Conservation (phyloP, 306 rosid species). For the Medicago truncatula region MtrunA17r5.0-ANR NC_053049.1:47388001-47388500, state of each 20-base stretch:
- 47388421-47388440: not conserved
- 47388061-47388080: not conserved
- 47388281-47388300: constrained; percentile 20
- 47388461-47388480: not conserved
- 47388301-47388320: constrained; percentile 1
- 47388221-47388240: constrained; percentile 1
- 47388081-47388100: not conserved
- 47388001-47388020: not conserved
- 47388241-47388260: constrained; percentile 1
- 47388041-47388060: constrained; percentile 16
- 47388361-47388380: not conserved
- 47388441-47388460: too few relatives aligned
- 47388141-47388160: constrained; percentile 32
- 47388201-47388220: not conserved
- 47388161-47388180: constrained; percentile 21
- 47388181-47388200: too few relatives aligned
- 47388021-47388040: constrained; percentile 1
- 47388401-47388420: constrained; percentile 3
- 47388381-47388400: not conserved
- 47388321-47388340: not conserved
- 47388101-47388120: constrained; percentile 32
- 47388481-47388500: not conserved
- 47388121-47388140: constrained; percentile 37
- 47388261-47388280: constrained; percentile 41
- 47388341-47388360: not conserved